These are phyloP conservation scores for Boletus eberwhitei DNA, from an alignment of 768 basidiomycete genomes.

Conservation along the genomic window DNA sequence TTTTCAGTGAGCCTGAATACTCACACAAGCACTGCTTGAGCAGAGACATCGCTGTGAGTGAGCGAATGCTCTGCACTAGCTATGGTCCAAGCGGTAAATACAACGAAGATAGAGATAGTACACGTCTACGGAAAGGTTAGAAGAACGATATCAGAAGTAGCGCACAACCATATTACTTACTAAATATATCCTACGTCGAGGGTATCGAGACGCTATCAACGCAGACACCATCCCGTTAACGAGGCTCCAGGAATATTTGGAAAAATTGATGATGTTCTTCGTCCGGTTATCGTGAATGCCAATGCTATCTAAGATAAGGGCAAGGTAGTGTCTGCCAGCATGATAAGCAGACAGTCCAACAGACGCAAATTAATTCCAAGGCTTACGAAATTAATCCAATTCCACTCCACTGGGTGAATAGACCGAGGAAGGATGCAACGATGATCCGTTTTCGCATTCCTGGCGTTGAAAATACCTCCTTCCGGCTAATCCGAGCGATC, in stretches of 20 bases:
- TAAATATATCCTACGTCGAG: conserved; percentile 15
- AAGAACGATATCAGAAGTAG: neutral
- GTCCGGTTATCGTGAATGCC: conserved; percentile 20
- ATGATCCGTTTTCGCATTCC: conserved; percentile 18
- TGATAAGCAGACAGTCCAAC: neutral
- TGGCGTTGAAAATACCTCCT: neutral
- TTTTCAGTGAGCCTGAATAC: neutral
- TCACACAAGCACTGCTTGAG: conserved; percentile 11
- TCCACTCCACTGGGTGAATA: conserved; percentile 19
- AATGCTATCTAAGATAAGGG: conserved; percentile 14
- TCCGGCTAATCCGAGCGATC: neutral
- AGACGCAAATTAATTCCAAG: fast-evolving
- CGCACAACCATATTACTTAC: conserved; percentile 2
- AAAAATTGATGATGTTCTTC: conserved; percentile 16
- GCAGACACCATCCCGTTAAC: conserved; percentile 2
- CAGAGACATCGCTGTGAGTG: conserved; percentile 2
- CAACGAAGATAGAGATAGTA: conserved; percentile 13
- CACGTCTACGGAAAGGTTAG: conserved; percentile 3
- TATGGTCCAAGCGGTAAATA: conserved; percentile 15
- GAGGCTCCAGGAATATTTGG: conserved; percentile 10
- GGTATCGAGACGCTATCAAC: conserved; percentile 11
- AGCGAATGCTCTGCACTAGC: conserved; percentile 20
- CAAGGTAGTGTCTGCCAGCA: conserved; percentile 5
- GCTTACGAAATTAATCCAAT: conserved; percentile 7
- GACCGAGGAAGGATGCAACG: conserved; percentile 10